A percentile compares a stretch with the other conserved stretches of the same genome.
phyloP scores from a whole-genome alignment of 83 land plant genomes.

The Picea engelmannii region DNA sequence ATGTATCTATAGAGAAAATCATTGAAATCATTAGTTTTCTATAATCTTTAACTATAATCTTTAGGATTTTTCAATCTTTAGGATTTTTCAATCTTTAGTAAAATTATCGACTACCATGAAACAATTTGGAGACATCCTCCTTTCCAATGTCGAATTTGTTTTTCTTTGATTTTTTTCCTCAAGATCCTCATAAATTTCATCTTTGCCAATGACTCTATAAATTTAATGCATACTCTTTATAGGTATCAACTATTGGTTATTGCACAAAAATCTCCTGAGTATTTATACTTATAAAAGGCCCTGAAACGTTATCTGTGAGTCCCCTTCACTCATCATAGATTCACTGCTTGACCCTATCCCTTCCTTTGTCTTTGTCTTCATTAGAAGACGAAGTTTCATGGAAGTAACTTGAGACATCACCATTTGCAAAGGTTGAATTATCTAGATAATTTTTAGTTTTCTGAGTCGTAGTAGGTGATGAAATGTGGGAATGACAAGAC shows the following conservation, averaged over 20 bases:
- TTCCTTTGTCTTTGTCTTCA: conserved; percentile 13
- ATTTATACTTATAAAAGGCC: conserved; percentile 37
- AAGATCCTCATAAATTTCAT: conserved; percentile 78
- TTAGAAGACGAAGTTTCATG: neutral
- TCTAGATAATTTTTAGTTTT: conserved; percentile 20
- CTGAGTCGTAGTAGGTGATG: conserved; percentile 14
- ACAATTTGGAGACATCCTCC: conserved; percentile 60
- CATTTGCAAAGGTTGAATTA: conserved; percentile 35
- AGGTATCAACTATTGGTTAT: conserved; percentile 82
- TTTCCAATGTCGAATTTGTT: conserved; percentile 21
- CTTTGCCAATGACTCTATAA: conserved; percentile 77
- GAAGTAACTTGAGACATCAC: neutral
- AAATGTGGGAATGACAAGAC: conserved; percentile 17
- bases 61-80: no score
- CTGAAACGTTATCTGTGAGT: conserved; percentile 29
- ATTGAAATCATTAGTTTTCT: neutral
- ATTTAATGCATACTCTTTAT: conserved; percentile 86
- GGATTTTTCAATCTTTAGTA: conserved; percentile 27
- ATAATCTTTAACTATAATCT: no score
- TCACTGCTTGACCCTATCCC: conserved; percentile 8
- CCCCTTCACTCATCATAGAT: neutral
- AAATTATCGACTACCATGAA: conserved; percentile 77
- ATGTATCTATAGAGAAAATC: neutral
- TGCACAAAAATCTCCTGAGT: conserved; percentile 61
- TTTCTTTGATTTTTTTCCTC: conserved; percentile 23